Evolutionary conservation across 768 basidiomycete genomes (phyloP), one percentile per base, ranked within the genome.

Genomic region (Trametes cingulata): DNA sequence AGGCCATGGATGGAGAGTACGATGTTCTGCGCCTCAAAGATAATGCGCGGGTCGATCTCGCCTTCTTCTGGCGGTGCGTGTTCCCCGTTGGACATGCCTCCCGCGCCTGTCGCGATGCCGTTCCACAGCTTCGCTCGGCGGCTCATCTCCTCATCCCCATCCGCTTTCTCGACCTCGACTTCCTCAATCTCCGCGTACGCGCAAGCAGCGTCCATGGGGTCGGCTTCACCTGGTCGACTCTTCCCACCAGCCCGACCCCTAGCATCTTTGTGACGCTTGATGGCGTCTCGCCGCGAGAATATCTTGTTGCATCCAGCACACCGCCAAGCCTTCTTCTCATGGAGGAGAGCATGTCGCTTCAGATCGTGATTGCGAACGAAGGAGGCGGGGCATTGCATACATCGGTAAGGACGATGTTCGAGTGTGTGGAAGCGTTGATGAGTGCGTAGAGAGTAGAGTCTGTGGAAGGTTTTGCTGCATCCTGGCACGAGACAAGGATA

Each of bases 331-430:
- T 82, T 87, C 65, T 80, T 83, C 60, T 86, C 87, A 70, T 92
- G 90, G 39, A 88, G 74, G 66, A 83, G 84, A 49, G 82, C 69
- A 71, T 92, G 90, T n/a, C 90, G 82, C 73, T 89, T 91, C 47
- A 91, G 78, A 70, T 91, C 90, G 63, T 91, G 90, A 62, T 87
- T 89, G 48, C 90, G 82, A 3, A 85, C 84, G 72, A 92, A 92
- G 15, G 87, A 87, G 5, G 88, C 88, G 6, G 90, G 85, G 59
- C 90, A 92, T 3, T 74, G 70, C 1, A 69, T 73, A 64, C 90
- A 91, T 15, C 82, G 80, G 71, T 80, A 87, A 0, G 89, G 88
- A 9, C 88, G 83, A 63, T 87, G 82, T 3, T 67, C 66, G 39
- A 68, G 58, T 3, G 86, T 77, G 65, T 91, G 90, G 29, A 82